Evolutionary conservation across 306 rosid species (phyloP), one percentile per base, ranked within the genome.

Genomic region (Glycine latifolia): DNA sequence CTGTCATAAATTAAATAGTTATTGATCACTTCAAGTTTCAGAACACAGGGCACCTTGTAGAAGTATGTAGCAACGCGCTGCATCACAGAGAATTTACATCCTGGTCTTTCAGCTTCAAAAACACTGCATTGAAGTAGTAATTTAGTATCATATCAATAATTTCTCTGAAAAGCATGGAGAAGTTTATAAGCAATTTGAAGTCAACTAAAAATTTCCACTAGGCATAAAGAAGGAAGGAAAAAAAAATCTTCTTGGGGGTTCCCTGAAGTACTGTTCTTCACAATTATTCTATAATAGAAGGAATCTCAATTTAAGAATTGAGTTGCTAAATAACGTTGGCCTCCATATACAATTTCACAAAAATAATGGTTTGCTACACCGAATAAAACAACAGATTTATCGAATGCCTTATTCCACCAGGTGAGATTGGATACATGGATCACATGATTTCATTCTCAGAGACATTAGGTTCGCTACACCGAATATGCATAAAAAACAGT

Each of bases 101-200:
- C 98, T 0, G 98, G 97, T 71, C 97, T 90, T 94, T 92, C 87
- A 66, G 95, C 97, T 88, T 94, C 97, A 54, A 94, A 94, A 81
- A 94, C 98, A 79, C 98, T 94, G 90, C 94, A 90, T 56, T 56
- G 16, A 81, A 79, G 56, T 63, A 49, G 82, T 6, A 67, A 67
- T 53, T 81, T 15, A 81, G 82, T 41, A 77, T 69, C 81, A 72
- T 10, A 76, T 52, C 6, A 1, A 33, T 79, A 79, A 68, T 73
- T 73, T 17, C 68, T 69, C 49, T 52, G 55, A 76, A 77, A 73
- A 74, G 7, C 10, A 61, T 1, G 41, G 65, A 31, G 44, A 13
- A 69, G 69, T 54, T 73, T 52, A 62, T 43, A 49, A 60, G 47
- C 54, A 81, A 10, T 67, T 35, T 55, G 13, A 20, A 54, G 44